Evolutionary conservation across 2,329 filamentous ascomycete species (phyloP), one percentile per base, ranked within the genome.

Genomic region (Aspergillus brasiliensis): DNA sequence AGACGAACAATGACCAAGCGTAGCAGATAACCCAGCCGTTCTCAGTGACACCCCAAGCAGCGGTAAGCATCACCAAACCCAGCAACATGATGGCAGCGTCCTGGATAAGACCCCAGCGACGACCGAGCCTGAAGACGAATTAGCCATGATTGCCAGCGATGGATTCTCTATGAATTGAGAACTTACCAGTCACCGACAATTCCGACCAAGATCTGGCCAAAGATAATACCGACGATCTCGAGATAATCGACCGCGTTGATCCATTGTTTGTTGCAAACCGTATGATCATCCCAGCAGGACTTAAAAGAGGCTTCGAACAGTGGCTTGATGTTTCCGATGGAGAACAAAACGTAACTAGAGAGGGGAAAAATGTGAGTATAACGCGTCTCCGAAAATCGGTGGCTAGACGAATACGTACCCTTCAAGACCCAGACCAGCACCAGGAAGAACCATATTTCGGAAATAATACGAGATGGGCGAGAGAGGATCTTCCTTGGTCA

Each of bases 11-110:
- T 40, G 91, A 91, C 90, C 91, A 96, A 62, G 90, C 91, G 75
- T 98, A 98, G 84, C 92, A 97, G 72, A 97, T 96, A 59, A 98
- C 91, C 94, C 94, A 98, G 69, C 93, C 93, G 72, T 98, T 88
- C 53, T 96, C 83, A 37, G 86, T 91, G 31, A 90, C 79, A 63
- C 93, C 94, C 94, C 94, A 98, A 23, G 90, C 90, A 61, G 91
- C 91, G 51, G 91, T 96, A 59, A 98, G 84, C 90, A 97, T 95
- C 70, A 97, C 71, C 19, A 98, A 84, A 81, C 94, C 94, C 68
- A 97, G 70, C 67, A 97, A 91, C 94, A 98, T 98, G 82, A 98
- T 93, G 62, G 85, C 75, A 46, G 94, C 94, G 78, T 98, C 94
- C 79, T 98, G 94, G 68, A 98, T 97, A 21, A 98, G 84, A 84